Evolutionary conservation across 331 rosid genomes (phyloP).

Genomic region (Rosa hybrid): DNA sequence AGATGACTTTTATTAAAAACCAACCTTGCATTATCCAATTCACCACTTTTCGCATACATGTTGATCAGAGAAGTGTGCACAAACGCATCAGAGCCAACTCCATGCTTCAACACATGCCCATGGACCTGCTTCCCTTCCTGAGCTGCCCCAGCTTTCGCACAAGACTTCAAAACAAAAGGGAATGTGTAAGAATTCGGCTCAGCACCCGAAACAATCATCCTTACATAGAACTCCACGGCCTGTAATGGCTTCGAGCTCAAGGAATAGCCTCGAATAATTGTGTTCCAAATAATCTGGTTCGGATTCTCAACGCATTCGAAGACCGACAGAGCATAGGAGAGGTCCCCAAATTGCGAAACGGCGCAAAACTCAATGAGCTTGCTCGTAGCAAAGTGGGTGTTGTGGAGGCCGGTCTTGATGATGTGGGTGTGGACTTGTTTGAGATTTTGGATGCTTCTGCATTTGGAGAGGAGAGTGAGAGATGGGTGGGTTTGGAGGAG

Average conservation of each 20-base stretch:
- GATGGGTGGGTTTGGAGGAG: constrained; percentile 53
- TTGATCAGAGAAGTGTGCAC: constrained; percentile 64
- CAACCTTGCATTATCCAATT: constrained; percentile 48
- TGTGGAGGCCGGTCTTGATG: constrained; percentile 74
- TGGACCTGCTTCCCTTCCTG: constrained; percentile 68
- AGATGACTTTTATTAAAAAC: constrained; percentile 63
- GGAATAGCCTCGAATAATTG: constrained; percentile 61
- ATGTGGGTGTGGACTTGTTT: constrained; percentile 64
- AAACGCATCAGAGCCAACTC: constrained; percentile 49
- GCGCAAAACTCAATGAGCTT: constrained; percentile 68
- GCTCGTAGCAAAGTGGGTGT: constrained; percentile 53
- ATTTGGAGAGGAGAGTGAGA: constrained; percentile 49
- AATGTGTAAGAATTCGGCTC: constrained; percentile 77
- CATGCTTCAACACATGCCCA: constrained; percentile 60
- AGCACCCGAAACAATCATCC: constrained; percentile 45
- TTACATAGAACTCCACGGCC: constrained; percentile 38
- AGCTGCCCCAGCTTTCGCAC: constrained; percentile 47
- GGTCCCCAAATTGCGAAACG: constrained; percentile 46
- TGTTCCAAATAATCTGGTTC: constrained; percentile 59
- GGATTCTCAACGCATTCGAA: constrained; percentile 42
- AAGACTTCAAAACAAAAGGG: constrained; percentile 65
- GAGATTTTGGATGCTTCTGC: constrained; percentile 41
- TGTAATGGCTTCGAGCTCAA: constrained; percentile 38
- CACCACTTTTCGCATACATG: constrained; percentile 57
- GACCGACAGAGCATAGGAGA: constrained; percentile 62